phyloP scores from a whole-genome alignment of 2,329 filamentous ascomycete genomes.

The Aspergillus sp. region DNA sequence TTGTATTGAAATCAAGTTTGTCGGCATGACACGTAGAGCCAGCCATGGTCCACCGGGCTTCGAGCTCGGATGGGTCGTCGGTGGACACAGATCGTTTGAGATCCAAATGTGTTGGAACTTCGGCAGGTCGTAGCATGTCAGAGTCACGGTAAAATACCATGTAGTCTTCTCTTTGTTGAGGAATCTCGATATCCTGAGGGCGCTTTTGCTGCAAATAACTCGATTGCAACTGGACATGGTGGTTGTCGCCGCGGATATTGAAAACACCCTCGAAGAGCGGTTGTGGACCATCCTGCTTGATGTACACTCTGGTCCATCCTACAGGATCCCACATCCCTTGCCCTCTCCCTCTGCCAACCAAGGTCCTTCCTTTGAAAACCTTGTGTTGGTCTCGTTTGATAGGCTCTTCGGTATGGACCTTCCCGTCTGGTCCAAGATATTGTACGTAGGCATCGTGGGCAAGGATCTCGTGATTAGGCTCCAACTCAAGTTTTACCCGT shows the following conservation, averaged over 20 bases:
- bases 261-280: constrained; percentile 93
- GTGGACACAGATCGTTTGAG: constrained; percentile 59
- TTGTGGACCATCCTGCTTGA: constrained; percentile 71
- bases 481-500: constrained; percentile 73
- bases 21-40: constrained; percentile 68
- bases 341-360: constrained; percentile 61
- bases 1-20: constrained; percentile 74
- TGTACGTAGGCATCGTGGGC: constrained; percentile 72
- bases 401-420: constrained; percentile 63
- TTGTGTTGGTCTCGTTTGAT: constrained; percentile 73
- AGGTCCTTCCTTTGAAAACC: constrained; percentile 80
- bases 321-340: constrained; percentile 72
- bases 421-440: constrained; percentile 71
- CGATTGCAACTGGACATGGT: constrained; percentile 77
- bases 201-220: constrained; percentile 74
- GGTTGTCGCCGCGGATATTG: constrained; percentile 74
- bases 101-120: constrained; percentile 50
- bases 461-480: constrained; percentile 90
- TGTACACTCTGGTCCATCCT: constrained; percentile 81
- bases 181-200: constrained; percentile 66
- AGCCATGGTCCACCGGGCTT: not conserved
- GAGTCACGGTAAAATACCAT: constrained; percentile 94
- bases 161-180: constrained; percentile 61
- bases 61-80: constrained; percentile 25
- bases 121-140: constrained; percentile 59